Evolutionary conservation across 352 stramenopile genomes (phyloP).

Genomic region (Halophytophthora batemanensis): DNA sequence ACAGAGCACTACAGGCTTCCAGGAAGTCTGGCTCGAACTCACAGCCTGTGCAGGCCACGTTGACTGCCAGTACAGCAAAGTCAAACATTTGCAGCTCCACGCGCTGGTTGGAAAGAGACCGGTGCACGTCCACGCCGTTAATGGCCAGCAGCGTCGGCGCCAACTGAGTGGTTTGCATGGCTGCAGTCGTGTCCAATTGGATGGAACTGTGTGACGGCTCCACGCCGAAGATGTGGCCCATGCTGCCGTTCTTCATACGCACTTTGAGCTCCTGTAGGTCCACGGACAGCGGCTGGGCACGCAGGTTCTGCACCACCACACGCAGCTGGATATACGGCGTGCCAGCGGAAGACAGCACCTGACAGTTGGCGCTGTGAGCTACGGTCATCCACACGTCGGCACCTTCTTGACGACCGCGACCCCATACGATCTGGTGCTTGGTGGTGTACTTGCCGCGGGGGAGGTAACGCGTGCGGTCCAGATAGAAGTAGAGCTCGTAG

Average conservation of each 20-base stretch:
- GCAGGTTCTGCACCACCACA: slow-evolving; percentile 67
- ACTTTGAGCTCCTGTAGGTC: slow-evolving; percentile 64
- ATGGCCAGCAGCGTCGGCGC: slow-evolving; percentile 48
- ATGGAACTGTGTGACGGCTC: slow-evolving; percentile 10
- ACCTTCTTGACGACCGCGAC: slow-evolving; percentile 55
- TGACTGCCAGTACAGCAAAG: slow-evolving; percentile 58
- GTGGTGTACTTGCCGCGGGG: slow-evolving; percentile 64
- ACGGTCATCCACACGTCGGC: slow-evolving; percentile 74
- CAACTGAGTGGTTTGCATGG: slow-evolving; percentile 17
- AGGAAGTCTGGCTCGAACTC: slow-evolving; percentile 80
- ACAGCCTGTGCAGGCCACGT: slow-evolving; percentile 59
- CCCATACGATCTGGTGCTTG: slow-evolving; percentile 72
- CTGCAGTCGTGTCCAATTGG: slow-evolving; percentile 2
- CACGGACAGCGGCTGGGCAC: slow-evolving; percentile 46
- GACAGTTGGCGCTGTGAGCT: slow-evolving; percentile 66
- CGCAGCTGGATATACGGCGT: slow-evolving; percentile 61
- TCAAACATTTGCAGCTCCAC: slow-evolving; percentile 65
- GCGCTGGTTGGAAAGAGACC: slow-evolving; percentile 20
- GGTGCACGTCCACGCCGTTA: slow-evolving; percentile 44
- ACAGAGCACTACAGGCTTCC: slow-evolving; percentile 61
- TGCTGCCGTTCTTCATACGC: slow-evolving; percentile 64
- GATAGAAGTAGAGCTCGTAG: slow-evolving; percentile 56
- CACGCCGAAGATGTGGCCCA: slow-evolving; percentile 42
- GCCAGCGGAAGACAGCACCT: slow-evolving; percentile 26
- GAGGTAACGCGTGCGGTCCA: slow-evolving; percentile 52